phyloP scores from a whole-genome alignment of 805 yeast species.

The Nakazawaea sp. region DNA sequence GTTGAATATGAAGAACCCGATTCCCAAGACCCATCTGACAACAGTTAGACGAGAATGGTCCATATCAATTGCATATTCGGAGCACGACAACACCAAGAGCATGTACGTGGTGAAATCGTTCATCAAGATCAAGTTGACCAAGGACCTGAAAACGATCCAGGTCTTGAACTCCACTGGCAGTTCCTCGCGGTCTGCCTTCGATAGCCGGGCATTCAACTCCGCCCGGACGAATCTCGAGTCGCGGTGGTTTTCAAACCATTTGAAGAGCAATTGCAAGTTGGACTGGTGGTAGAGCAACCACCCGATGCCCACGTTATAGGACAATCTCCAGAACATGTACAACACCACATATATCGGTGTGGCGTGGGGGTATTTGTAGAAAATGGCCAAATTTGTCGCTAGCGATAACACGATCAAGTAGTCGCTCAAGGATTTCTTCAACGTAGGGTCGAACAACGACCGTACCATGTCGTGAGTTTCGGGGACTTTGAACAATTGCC shows the following conservation, averaged over 20 bases:
- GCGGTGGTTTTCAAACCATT: conserved; percentile 20
- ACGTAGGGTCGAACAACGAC: conserved; percentile 70
- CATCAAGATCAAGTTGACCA: conserved; percentile 79
- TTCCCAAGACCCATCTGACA: conserved; percentile 53
- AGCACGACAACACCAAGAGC: conserved; percentile 44
- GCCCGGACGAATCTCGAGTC: conserved; percentile 33
- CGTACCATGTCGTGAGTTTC: conserved; percentile 81
- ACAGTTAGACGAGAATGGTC: conserved; percentile 37
- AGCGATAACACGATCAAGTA: conserved; percentile 45
- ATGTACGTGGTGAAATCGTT: conserved; percentile 75
- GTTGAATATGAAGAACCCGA: conserved; percentile 58
- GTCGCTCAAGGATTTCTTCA: conserved; percentile 64
- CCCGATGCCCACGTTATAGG: conserved; percentile 80
- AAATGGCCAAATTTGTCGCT: conserved; percentile 25
- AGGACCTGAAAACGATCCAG: conserved; percentile 73
- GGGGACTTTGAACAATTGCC: conserved; percentile 42
- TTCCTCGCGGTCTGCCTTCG: conserved; percentile 22
- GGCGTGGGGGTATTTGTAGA: conserved; percentile 21
- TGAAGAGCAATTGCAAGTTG: conserved; percentile 44
- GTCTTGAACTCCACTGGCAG: conserved; percentile 73
- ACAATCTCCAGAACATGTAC: conserved; percentile 68
- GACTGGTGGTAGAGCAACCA: conserved; percentile 60
- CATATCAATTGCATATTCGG: conserved; percentile 32
- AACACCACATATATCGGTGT: conserved; percentile 39
- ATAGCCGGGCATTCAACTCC: conserved; percentile 41